Evolutionary conservation across 2,329 filamentous ascomycete species (phyloP).

Genomic region (Diaporthe sp.): DNA sequence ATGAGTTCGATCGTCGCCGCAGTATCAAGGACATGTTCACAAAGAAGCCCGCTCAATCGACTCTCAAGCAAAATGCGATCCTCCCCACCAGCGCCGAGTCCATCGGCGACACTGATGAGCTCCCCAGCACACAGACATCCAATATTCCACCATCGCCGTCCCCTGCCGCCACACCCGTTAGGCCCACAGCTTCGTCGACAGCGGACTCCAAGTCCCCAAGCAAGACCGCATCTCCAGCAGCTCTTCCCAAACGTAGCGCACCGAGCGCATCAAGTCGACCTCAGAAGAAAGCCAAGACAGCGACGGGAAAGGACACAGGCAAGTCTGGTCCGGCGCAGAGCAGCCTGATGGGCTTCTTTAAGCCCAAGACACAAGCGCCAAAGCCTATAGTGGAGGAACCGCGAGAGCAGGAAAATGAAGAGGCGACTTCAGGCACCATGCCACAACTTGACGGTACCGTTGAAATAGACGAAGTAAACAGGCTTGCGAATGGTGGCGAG

Average conservation of each 20-base stretch:
- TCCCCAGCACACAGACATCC: neutral
- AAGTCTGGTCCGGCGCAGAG: constrained; percentile 54
- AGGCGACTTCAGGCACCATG: neutral
- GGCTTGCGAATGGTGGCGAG: neutral
- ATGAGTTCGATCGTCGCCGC: constrained; percentile 86
- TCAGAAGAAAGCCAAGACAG: constrained; percentile 63
- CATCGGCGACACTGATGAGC: neutral
- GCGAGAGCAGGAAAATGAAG: neutral
- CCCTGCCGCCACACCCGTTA: constrained; percentile 16
- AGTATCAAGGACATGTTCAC: constrained; percentile 96
- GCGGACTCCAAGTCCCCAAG: neutral
- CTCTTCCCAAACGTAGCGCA: constrained; percentile 26
- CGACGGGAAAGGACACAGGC: constrained; percentile 32
- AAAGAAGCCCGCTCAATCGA: constrained; percentile 57
- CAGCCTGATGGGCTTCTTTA: constrained; percentile 85
- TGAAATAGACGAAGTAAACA: neutral
- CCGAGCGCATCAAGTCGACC: constrained; percentile 38
- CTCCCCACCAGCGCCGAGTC: neutral
- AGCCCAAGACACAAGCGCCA: constrained; percentile 59
- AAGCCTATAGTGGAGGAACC: neutral
- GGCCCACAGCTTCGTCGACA: constrained; percentile 1
- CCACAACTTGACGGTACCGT: neutral
- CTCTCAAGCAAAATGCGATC: constrained; percentile 22
- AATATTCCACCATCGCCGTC: neutral
- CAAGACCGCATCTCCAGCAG: neutral